Base-by-base conservation (phyloP, 768 basidiomycete species). In the Holtermanniella nyarrowii region DNA sequence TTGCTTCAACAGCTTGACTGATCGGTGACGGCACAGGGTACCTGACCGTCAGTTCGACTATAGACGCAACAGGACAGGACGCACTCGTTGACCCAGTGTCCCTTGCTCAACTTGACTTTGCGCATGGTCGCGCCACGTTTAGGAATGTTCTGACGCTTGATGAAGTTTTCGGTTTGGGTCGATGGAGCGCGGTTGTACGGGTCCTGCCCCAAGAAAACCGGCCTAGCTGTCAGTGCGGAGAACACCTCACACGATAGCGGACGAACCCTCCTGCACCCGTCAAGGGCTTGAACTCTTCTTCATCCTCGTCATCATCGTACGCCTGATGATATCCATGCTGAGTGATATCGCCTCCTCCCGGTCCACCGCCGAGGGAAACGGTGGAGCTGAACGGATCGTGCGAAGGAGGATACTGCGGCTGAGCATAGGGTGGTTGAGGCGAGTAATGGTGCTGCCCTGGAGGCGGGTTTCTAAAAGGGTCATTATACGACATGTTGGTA, bases 11-110 rank as follows among this genome's bases (percentile, higher is more conserved):
- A 20, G 88, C 88, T 53, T 82, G 84, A 62, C 76, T 78, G 48
- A 93, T 81, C 2, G 88, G 84, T 0, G 84, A 83, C 1, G 89
- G 89, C 0, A 91, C 89, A 5, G 81, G 76, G 67, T 91, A 89
- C 18, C 59, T 60, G 39, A 2, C 10, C 42, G 26, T 44, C 20
- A 44, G n/a, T 40, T 42, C 22, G 4, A 21, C 11, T n/a, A n/a
- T n/a, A 37, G 7, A 26, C 12, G 10, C 18, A 24, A 16, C 31
- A 39, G 10, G 13, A 24, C 25, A 5, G 16, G 16, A 60, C 66
- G 55, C 31, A 64, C 61, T 95, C 90, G 26, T 82, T 79, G 72
- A 93, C 85, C 74, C 89, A 93, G 64, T 91, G 86, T 53, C 91
- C 91, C 45, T 88, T 79, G 16, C 46, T 53, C 58, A 96, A 82